These are phyloP conservation scores for Coprinopsis marcescibilis DNA, from an alignment of 768 basidiomycete species.

Conservation along the genomic window DNA sequence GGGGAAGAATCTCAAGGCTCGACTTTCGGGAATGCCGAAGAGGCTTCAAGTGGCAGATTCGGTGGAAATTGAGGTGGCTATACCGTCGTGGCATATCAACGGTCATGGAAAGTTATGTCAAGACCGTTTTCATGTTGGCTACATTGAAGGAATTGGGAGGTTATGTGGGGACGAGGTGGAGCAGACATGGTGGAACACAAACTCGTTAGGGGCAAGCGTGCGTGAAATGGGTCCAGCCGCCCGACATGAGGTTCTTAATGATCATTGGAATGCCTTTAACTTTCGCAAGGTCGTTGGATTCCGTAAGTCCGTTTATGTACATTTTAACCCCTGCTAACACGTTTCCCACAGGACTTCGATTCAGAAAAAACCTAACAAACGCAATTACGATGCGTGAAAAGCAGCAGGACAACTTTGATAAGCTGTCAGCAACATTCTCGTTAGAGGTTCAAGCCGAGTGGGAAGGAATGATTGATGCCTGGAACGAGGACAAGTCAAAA, in stretches of 20 bases:
- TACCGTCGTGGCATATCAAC: slow-evolving; percentile 25
- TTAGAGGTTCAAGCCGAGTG: background rate
- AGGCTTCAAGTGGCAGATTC: slow-evolving; percentile 3
- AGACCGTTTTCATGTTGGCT: slow-evolving; percentile 18
- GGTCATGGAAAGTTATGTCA: slow-evolving; percentile 21
- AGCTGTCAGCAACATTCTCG: background rate
- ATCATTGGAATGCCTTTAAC: slow-evolving; percentile 23
- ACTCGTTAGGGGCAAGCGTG: slow-evolving; percentile 23
- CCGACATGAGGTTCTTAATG: slow-evolving; percentile 20
- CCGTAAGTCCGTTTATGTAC: slow-evolving; percentile 1
- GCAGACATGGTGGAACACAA: slow-evolving; percentile 23
- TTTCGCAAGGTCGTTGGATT: slow-evolving; percentile 21
- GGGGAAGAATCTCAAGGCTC: slow-evolving; percentile 17
- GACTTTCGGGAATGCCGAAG: slow-evolving; percentile 9
- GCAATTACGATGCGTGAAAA: background rate
- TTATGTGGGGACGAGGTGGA: slow-evolving; percentile 33
- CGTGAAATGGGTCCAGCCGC: slow-evolving; percentile 32
- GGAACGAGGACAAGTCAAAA: background rate
- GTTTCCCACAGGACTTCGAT: background rate
- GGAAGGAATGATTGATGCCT: background rate
- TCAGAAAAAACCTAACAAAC: background rate
- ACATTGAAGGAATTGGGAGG: slow-evolving; percentile 18
- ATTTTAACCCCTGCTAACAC: background rate
- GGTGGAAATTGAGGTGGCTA: slow-evolving; percentile 4
- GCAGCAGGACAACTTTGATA: background rate